phyloP scores from a whole-genome alignment of 83 land plant species.

The Picea abies region DNA sequence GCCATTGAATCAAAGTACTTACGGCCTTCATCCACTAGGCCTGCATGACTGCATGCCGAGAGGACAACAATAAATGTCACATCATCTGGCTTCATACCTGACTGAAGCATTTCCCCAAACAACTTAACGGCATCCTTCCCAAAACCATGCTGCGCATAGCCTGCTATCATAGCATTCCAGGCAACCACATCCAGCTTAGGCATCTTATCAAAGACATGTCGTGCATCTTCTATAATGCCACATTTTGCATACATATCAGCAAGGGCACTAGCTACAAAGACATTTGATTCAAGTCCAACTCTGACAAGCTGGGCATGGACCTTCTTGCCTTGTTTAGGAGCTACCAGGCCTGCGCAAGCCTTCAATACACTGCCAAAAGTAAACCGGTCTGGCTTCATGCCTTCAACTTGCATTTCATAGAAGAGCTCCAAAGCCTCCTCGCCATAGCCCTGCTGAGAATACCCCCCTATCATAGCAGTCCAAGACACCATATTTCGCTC shows the following conservation, averaged over 20 bases:
- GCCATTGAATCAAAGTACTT: too few species aligned
- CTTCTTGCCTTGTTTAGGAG: background rate
- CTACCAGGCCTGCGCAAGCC: background rate
- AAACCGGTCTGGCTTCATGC: too few species aligned
- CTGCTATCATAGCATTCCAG: slow-evolving; percentile 43
- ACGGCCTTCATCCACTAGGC: too few species aligned
- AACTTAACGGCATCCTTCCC: slow-evolving; percentile 19
- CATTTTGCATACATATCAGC: slow-evolving; percentile 36
- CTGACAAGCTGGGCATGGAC: background rate
- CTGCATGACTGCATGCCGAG: too few species aligned
- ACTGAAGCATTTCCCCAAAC: background rate
- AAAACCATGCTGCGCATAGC: slow-evolving; percentile 24
- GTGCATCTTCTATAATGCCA: slow-evolving; percentile 23
- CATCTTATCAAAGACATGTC: slow-evolving; percentile 21
- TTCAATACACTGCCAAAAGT: background rate
- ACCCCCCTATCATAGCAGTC: too few species aligned
- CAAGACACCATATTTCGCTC: too few species aligned
- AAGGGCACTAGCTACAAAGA: slow-evolving; percentile 30
- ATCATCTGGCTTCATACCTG: too few species aligned
- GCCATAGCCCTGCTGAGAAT: too few species aligned
- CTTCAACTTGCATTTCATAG: too few species aligned
- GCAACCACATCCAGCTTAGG: slow-evolving; percentile 22
- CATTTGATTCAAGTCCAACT: slow-evolving; percentile 1
- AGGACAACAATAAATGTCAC: too few species aligned
- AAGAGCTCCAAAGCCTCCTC: too few species aligned